These are phyloP conservation scores for Botrytis tulipae DNA, from an alignment of 2,329 filamentous ascomycete genomes.

Conservation along the genomic window DNA sequence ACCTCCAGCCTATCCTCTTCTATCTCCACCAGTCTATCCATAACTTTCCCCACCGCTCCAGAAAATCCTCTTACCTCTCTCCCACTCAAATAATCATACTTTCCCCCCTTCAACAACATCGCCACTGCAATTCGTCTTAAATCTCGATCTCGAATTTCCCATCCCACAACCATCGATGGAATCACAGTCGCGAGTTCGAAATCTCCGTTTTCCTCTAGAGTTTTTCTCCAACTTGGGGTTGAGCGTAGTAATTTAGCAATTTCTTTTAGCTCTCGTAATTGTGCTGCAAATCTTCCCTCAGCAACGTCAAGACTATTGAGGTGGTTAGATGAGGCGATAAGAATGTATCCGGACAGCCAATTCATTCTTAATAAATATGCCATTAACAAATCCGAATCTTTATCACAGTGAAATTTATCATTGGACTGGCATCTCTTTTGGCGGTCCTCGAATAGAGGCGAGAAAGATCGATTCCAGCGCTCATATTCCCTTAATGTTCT, in stretches of 20 bases:
- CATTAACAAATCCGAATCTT: constrained; percentile 4
- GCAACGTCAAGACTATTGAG: not conserved
- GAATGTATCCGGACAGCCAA: constrained; percentile 17
- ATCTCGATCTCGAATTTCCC: constrained; percentile 28
- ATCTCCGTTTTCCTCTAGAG: constrained; percentile 25
- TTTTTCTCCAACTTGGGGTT: constrained; percentile 1
- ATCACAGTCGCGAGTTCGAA: constrained; percentile 33
- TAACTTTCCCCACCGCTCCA: constrained; percentile 5
- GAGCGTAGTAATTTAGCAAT: constrained; percentile 3
- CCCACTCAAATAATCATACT: not conserved
- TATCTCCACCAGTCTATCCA: constrained; percentile 10
- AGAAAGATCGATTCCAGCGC: constrained; percentile 31
- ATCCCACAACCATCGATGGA: constrained; percentile 30
- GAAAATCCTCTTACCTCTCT: not conserved
- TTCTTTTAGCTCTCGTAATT: constrained; percentile 9
- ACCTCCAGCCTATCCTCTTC: constrained; percentile 1
- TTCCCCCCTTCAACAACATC: constrained; percentile 22
- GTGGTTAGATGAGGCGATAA: constrained; percentile 14
- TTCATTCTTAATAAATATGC: constrained; percentile 11
- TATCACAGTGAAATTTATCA: constrained; percentile 19
- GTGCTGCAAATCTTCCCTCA: not conserved
- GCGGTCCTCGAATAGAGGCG: constrained; percentile 21
- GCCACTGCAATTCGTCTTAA: constrained; percentile 28
- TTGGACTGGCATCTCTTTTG: constrained; percentile 17
- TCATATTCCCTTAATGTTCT: constrained; percentile 30